Evolutionary conservation across 1,284 basidiomycete genomes (phyloP), one percentile per base, ranked within the genome.

Genomic region (Somion occarium): DNA sequence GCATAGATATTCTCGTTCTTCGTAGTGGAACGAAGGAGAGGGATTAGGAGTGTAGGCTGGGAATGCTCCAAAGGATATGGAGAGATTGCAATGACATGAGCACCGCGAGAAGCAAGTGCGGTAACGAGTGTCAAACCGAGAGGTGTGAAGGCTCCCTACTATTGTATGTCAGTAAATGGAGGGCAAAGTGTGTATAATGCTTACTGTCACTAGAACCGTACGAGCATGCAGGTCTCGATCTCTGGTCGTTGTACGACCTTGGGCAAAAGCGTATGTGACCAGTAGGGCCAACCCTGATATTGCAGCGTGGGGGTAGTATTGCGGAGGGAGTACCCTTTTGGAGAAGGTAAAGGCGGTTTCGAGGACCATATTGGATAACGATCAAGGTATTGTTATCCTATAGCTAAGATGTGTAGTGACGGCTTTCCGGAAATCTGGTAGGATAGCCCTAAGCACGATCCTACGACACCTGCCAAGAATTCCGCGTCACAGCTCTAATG

Each of bases 181-280:
- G 30, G 30, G 30, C 7, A 34, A 34, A 7, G 7, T 7, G 7
- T 34, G 30, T n/a, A 20, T 11, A 12, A 11, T 18, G 64, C 62
- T 58, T 57, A 85, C 87, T 37, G 88, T 90, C 7, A 91, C 64
- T 3, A 91, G 64, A n/a, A 91, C 70, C 1, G 78, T 75, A 5
- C 86, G 72, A 0, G 78, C 81, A 71, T 90, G 86, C 44, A 91
- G 70, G 61, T 88, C 82, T 38, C 88, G 73, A 57, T 91, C 88
- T 37, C 88, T 70, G 47, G 67, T 80, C 1, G 88, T 90, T 30
- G 69, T 73, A 2, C 82, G 74, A 15, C 88, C 88, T 67, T 88
- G 85, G 2, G 80, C 71, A 64, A 85, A 79, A 9, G 79, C 72
- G 44, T 75, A 75, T 22, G 82, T 63, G 18, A 79, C 72, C 37